These are phyloP conservation scores for Carex littledalei DNA, from an alignment of 176 grass and related monocot species.

Conservation along the genomic window DNA sequence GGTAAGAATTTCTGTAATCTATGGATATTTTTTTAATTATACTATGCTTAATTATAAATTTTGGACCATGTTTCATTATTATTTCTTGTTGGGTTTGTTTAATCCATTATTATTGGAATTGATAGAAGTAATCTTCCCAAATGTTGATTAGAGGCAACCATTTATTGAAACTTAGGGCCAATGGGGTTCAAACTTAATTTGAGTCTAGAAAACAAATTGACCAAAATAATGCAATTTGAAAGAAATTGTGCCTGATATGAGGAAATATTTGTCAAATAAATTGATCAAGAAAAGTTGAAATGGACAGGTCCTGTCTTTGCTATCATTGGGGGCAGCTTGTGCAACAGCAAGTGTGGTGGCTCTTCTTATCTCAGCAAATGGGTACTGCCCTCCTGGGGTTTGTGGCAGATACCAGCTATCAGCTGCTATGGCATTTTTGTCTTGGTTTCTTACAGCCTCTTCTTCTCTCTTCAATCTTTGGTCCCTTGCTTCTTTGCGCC, in stretches of 20 bases:
- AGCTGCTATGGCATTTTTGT: constrained; percentile 69
- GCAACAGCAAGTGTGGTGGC: constrained; percentile 69
- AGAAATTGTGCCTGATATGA: background rate
- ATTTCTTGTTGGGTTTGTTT: background rate
- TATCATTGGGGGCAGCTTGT: constrained; percentile 66
- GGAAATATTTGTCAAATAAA: background rate
- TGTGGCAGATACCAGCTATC: constrained; percentile 79
- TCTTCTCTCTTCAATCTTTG: constrained; percentile 81
- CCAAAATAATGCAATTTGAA: background rate
- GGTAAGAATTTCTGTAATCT: constrained; percentile 25
- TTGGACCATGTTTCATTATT: background rate
- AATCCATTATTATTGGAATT: background rate
- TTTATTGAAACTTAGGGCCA: background rate
- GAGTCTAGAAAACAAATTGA: background rate
- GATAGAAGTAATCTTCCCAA: background rate
- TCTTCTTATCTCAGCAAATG: constrained; percentile 47
- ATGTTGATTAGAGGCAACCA: background rate
- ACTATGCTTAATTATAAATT: background rate
- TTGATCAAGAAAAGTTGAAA: background rate
- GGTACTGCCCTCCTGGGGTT: constrained; percentile 52
- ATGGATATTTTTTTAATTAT: background rate
- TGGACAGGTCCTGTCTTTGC: constrained; percentile 54
- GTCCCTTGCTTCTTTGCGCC: constrained; percentile 44
- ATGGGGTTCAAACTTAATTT: background rate
- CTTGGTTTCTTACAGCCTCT: constrained; percentile 72